Base-by-base conservation (phyloP, 2,329 filamentous ascomycete species). In the Alternaria angustiovoidea region DNA sequence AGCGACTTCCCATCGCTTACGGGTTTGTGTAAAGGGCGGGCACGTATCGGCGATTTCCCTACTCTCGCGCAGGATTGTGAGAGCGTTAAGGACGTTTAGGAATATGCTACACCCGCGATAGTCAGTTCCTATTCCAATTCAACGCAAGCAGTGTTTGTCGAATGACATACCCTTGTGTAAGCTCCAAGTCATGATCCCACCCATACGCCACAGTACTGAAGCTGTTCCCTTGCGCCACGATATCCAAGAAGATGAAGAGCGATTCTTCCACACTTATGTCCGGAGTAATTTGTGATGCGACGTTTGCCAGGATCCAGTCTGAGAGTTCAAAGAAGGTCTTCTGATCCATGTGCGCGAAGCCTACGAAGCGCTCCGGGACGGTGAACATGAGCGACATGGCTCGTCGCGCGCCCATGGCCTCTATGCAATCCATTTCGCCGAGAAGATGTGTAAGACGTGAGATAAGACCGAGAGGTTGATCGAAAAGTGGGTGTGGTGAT, bases 311-410 rank as follows among this genome's bases (percentile, higher is more conserved):
- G 32, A 77, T 73, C 76, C 75, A 78, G 63, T 78, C 76, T n/a
- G 75, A 72, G 20, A 78, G 68, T 55, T 75, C 71, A 47, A 76
- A 72, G 48, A 78, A 78, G 57, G 75, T 77, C 60, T 75, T 72
- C 52, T 78, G 75, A 51, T 78, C 75, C 69, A 78, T 73, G 61
- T 77, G 75, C 57, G 70, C 72, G 65, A 77, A 78, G 52, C 75
- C 75, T 47, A 74, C 69, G 70, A 78, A 78, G 56, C 74, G 70
- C 54, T 76, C 70, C 5, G 76, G 76, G 16, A 78, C 72, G 28
- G 71, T 73, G 61, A 76, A 75, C 55, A 78, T 72, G 51, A 78
- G 62, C 24, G 64, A 65, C 52, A 71, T 64, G 8, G 75, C 75
- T 46, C 73, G 62, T 39, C 70, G 64, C 9, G 75, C 71, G 51